Evolutionary conservation across 176 grass and related monocot genomes (phyloP).

Genomic region (Bromus sterilis): DNA sequence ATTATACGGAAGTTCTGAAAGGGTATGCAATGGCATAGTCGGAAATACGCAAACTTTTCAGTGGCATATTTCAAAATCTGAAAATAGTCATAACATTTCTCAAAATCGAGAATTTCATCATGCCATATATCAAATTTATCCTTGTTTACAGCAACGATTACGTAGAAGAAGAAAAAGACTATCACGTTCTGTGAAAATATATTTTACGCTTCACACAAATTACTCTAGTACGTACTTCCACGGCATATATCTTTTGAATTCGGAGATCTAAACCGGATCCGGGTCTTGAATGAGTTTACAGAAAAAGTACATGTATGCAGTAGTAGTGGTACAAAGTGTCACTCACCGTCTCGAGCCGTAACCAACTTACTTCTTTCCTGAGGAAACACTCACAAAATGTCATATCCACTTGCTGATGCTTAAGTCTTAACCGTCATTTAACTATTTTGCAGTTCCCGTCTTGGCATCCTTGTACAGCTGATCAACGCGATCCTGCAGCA

Average conservation of each 20-base stretch:
- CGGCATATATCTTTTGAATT: neutral
- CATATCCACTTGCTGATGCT: neutral
- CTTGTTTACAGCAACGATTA: too few relatives aligned
- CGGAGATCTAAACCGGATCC: neutral
- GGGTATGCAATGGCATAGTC: too few relatives aligned
- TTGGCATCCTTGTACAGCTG: constrained; percentile 57
- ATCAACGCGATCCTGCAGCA: constrained; percentile 39
- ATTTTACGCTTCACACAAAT: neutral
- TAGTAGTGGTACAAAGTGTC: neutral
- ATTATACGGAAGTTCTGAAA: too few relatives aligned
- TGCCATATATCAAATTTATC: too few relatives aligned
- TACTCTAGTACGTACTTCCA: neutral
- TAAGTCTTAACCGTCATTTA: neutral
- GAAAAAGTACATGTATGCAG: neutral
- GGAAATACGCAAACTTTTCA: too few relatives aligned
- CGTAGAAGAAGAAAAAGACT: too few relatives aligned
- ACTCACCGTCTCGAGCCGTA: neutral
- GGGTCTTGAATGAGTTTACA: neutral
- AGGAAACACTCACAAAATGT: constrained; percentile 7
- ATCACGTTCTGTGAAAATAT: neutral
- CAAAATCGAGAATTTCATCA: too few relatives aligned
- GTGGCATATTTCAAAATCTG: too few relatives aligned
- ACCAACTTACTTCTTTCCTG: neutral
- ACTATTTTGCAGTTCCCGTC: constrained; percentile 12
- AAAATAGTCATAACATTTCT: too few relatives aligned